A percentile compares a stretch with the other conserved stretches of the same genome.
phyloP scores from a whole-genome alignment of 78 protist genomes.

The Paulinella micropora region DNA sequence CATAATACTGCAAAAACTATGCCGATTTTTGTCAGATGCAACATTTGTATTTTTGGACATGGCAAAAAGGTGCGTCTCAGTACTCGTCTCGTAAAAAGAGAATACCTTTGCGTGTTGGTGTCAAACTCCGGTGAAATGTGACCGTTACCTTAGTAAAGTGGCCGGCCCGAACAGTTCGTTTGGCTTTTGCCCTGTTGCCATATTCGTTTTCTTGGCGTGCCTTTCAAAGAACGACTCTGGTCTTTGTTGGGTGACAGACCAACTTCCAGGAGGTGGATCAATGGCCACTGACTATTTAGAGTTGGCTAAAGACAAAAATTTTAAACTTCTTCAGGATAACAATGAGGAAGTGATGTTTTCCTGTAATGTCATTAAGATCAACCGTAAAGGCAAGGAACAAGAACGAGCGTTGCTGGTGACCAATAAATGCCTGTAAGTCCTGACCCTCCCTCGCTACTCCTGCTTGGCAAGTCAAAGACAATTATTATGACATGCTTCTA shows the following conservation, averaged over 20 bases:
- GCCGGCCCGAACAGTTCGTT: not conserved
- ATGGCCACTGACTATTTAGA: not conserved
- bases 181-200: not conserved
- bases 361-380: not conserved
- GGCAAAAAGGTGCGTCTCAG: too few relatives aligned
- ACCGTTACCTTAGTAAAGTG: too few relatives aligned
- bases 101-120: too few relatives aligned
- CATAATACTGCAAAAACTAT: too few relatives aligned
- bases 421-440: not conserved
- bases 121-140: too few relatives aligned
- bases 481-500: too few relatives aligned
- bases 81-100: too few relatives aligned
- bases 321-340: not conserved
- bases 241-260: not conserved
- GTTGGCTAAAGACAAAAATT: not conserved
- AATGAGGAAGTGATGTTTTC: not conserved
- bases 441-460: too few relatives aligned
- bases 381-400: not conserved
- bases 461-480: too few relatives aligned
- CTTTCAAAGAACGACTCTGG: not conserved
- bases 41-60: too few relatives aligned
- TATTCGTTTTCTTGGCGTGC: not conserved
- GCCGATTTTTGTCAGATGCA: too few relatives aligned
- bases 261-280: too few relatives aligned
- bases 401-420: not conserved